Evolutionary conservation across 108 stramenopile genomes (phyloP).

Genomic region (Chaetoceros tenuissimus): DNA sequence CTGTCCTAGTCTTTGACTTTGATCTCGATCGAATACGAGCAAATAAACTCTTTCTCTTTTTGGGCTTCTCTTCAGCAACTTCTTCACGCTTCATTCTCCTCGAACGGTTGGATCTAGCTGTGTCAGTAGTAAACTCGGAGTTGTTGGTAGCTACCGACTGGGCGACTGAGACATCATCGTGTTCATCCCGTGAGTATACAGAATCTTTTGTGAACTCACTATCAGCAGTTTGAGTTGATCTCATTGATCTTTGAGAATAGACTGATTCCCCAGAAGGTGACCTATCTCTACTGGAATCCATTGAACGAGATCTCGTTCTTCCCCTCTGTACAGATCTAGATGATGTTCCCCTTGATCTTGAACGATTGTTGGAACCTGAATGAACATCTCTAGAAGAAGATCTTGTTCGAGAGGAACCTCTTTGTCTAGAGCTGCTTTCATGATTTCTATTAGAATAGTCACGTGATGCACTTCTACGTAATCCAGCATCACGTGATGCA

Average conservation of each 20-base stretch:
- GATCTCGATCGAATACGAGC: too few relatives aligned
- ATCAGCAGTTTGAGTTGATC: background rate
- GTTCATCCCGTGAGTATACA: background rate
- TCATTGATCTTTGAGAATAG: background rate
- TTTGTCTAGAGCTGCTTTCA: too few relatives aligned
- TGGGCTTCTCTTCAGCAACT: too few relatives aligned
- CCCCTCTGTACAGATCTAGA: background rate
- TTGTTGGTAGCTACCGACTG: background rate
- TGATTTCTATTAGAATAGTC: too few relatives aligned
- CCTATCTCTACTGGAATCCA: background rate
- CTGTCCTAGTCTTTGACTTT: too few relatives aligned
- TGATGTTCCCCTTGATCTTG: background rate
- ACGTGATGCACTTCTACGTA: too few relatives aligned
- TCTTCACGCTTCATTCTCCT: too few relatives aligned
- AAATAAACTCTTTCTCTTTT: too few relatives aligned
- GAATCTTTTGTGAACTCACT: background rate
- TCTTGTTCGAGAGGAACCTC: background rate
- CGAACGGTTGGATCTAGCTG: too few relatives aligned
- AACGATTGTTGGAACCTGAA: background rate
- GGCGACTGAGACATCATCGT: background rate
- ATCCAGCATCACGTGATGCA: too few relatives aligned
- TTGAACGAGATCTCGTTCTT: background rate
- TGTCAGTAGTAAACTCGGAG: too few relatives aligned
- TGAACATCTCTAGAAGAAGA: background rate
- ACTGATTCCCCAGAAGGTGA: background rate